A percentile compares a stretch with the other conserved stretches of the same genome.
Evolutionary conservation across 2,329 filamentous ascomycete genomes (phyloP).

Genomic region (Phaeoacremonium minimum): DNA sequence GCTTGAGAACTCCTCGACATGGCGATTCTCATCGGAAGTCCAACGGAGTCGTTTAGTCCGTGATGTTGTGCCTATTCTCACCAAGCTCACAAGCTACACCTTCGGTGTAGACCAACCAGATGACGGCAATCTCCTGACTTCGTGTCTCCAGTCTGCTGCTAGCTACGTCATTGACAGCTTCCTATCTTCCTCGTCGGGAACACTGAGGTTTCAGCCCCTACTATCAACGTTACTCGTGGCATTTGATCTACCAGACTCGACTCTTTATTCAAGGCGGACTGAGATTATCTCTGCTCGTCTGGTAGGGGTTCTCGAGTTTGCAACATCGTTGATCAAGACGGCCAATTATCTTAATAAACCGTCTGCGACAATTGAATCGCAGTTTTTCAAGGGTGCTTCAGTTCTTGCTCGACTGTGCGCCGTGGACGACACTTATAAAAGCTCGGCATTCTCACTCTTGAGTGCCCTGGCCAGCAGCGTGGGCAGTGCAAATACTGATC

Average conservation of each 20-base stretch:
- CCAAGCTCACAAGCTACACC: conserved; percentile 65
- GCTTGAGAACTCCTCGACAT: conserved; percentile 79
- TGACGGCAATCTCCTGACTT: conserved; percentile 33
- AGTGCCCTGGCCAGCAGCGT: conserved; percentile 70
- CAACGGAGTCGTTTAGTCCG: conserved; percentile 67
- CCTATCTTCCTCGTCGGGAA: conserved; percentile 63
- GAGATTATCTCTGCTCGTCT: conserved; percentile 59
- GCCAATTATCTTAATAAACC: conserved; percentile 60
- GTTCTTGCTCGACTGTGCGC: conserved; percentile 75
- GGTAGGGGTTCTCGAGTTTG: conserved; percentile 59
- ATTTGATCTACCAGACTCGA: conserved; percentile 55
- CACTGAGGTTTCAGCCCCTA: conserved; percentile 73
- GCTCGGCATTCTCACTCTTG: conserved; percentile 63
- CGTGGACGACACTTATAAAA: conserved; percentile 60
- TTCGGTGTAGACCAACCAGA: conserved; percentile 68
- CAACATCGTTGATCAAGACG: conserved; percentile 65
- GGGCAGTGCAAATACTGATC: conserved; percentile 64
- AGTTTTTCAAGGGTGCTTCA: conserved; percentile 77
- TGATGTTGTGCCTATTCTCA: conserved; percentile 64
- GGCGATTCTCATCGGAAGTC: conserved; percentile 70
- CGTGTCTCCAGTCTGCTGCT: conserved; percentile 67
- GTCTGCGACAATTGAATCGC: conserved; percentile 65
- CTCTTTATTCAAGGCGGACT: conserved; percentile 52
- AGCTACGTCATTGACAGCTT: conserved; percentile 74
- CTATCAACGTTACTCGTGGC: conserved; percentile 64